Evolutionary conservation across 1,139 yeast species (phyloP), one percentile per base, ranked within the genome.

Genomic region (Scheffersomyces titani): DNA sequence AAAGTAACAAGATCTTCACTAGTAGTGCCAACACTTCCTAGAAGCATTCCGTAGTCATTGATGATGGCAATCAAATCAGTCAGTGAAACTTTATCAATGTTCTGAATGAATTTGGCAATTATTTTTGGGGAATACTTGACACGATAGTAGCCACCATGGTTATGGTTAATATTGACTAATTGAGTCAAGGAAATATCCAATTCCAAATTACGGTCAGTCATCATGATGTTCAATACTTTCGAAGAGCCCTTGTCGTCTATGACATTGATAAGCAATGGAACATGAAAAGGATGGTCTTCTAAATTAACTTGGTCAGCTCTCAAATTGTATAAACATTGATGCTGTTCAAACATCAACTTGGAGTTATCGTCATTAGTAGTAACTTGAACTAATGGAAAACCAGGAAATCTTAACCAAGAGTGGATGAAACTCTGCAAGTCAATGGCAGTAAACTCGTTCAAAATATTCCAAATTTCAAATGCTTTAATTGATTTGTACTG

Each of bases 361-460:
- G 52, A 47, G n/a, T 52, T 67, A 9, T 65, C 75, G 0, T 67
- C 67, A 21, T 62, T 61, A 0, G 67, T 58, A 0, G 70, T 61
- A 1, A 86, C 85, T 7, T 70, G 67, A 18, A 88, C 66, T 2
- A 84, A 66, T 3, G 94, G 93, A 55, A 73, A 80, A 0, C 92
- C 92, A 0, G 86, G 78, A 21, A 80, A 70, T 63, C 84, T 77
- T 5, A 80, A 70, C 92, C 92, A 88, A 0, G 89, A 81, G 59
- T 83, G 81, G 61, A 82, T 75, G 56, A 85, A 83, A 52, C 71
- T 61, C 47, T 69, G 64, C 40, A 81, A 57, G 56, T 81, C 83
- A 24, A 74, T 57, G 0, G 71, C 63, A 0, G 75, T 65, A 9
- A 60, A 59, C 3, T 70, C 70, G 58, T 76, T 70, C 47, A 82